Evolutionary conservation across 2,329 filamentous ascomycete genomes (phyloP), one percentile per base, ranked within the genome.

Genomic region (Stemphylium beticola): DNA sequence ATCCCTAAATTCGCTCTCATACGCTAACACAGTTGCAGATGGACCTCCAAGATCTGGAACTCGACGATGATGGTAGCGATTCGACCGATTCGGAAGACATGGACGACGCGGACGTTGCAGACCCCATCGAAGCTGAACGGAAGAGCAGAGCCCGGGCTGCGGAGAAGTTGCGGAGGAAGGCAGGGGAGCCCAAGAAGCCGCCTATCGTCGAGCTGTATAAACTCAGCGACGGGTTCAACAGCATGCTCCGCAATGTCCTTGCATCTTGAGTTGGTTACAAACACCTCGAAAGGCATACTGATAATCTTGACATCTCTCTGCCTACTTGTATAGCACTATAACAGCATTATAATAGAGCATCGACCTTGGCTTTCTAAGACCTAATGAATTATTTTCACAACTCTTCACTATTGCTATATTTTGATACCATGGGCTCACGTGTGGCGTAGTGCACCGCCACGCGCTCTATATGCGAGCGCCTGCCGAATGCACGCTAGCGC

Each of bases 71-170:
- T 1, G 85, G 54, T 14, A 62, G 61, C n/a, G 70, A 87, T 12
- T 66, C 62, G 10, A 85, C 83, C 8, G 85, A 83, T 11, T 88
- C 91, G 47, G 85, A 78, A 50, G 73, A 74, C 17, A 45, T 66
- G 8, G 78, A 81, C 9, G 74, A 89, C n/a, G 89, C 92, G 51
- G 91, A 96, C 53, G 88, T 93, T 54, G 76, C 90, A 57, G 93
- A 98, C 69, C 92, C 93, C 1, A 96, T 99, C 61, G 87, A 87
- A 58, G 90, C 91, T 5, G 95, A 98, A 80, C 82, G 93, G 55
- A 89, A 87, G 68, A 83, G 91, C 56, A 83, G 93, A 60, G 83
- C 86, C 8, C 90, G 88, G 79, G 86, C 84, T 64, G 90, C 93
- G 70, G 93, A 96, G 71, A 85, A 89, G 55, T 81, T 99, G 48